Evolutionary conservation across 345 rosid genomes (phyloP), one percentile per base, ranked within the genome.

Genomic region (Ceriops tagal): DNA sequence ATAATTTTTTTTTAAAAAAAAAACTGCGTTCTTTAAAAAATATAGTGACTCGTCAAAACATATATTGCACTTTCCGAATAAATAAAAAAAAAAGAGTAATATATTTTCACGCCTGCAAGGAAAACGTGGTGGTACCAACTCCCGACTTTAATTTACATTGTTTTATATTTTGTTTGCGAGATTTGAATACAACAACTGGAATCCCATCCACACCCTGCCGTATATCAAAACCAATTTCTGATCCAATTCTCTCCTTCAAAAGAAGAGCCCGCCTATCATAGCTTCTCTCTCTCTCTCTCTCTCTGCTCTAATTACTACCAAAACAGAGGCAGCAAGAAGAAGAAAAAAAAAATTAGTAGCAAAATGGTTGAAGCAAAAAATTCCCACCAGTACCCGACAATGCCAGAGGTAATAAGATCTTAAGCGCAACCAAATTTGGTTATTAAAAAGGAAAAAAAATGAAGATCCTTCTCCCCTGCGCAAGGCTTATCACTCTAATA

Each of bases 321-420:
- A 22, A 53, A 58, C 57, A 24, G n/a, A 47, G 46, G 43, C 34
- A 64, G 67, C 51, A 8, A 30, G 24, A 31, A 24, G 15, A 6
- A 6, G 11, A 24, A 24, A 46, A 26, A 3, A 61, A 68, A 63
- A 59, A 53, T 21, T 63, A 64, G 64, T 49, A 43, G 73, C 27
- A 76, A 76, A n/a, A 81, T 85, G 87, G 82, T 70, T 70, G 65
- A 75, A 49, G 79, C 76, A 66, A 67, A 75, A 64, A 81, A 77
- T 69, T 83, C 84, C 76, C 80, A 74, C 28, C 74, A 79, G 64
- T 62, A 70, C 70, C 84, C 84, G 56, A 83, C 87, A 77, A 78
- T 87, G 87, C 76, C 87, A 64, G 97, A 91, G 97, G 97, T 91
- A 81, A 61, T 3, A 46, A 64, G 68, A 31, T 32, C 51, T 27